Conservation (phyloP, 202 grass and related monocot genomes). For the Carex arenaria region DNA sequence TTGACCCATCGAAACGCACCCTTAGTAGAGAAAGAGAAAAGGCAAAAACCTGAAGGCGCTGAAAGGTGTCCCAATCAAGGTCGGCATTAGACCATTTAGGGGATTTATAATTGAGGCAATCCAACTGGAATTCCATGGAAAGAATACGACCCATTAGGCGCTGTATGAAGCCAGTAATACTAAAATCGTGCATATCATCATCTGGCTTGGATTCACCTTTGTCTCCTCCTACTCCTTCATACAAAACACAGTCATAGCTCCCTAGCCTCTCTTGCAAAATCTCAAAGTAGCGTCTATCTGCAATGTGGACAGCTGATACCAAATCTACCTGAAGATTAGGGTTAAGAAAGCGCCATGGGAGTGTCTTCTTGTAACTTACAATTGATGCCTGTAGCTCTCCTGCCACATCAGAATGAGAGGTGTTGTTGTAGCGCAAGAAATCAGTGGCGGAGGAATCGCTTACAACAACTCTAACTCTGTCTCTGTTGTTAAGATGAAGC, state of each 20-base stretch:
- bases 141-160: conserved; percentile 72
- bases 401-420: neutral
- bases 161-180: conserved; percentile 80
- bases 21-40: no score
- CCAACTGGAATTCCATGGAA: conserved; percentile 80
- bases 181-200: conserved; percentile 51
- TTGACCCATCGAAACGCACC: no score
- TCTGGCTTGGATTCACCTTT: conserved; percentile 33
- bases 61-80: conserved; percentile 83
- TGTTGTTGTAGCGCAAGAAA: conserved; percentile 58
- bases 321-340: conserved; percentile 84
- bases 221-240: conserved; percentile 52
- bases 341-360: conserved; percentile 62
- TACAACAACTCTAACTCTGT: no score
- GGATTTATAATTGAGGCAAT: conserved; percentile 76
- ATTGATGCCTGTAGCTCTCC: conserved; percentile 84
- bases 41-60: conserved; percentile 58
- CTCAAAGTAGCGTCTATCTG: conserved; percentile 79
- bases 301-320: conserved; percentile 89
- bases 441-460: conserved; percentile 46
- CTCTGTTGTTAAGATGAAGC: no score
- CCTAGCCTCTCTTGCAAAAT: conserved; percentile 61
- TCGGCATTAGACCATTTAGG: conserved; percentile 83
- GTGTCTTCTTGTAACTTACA: conserved; percentile 60
- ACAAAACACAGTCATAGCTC: conserved; percentile 75